Conservation (phyloP, 2,329 filamentous ascomycete species). For the Plectosphaerella plurivora region DNA sequence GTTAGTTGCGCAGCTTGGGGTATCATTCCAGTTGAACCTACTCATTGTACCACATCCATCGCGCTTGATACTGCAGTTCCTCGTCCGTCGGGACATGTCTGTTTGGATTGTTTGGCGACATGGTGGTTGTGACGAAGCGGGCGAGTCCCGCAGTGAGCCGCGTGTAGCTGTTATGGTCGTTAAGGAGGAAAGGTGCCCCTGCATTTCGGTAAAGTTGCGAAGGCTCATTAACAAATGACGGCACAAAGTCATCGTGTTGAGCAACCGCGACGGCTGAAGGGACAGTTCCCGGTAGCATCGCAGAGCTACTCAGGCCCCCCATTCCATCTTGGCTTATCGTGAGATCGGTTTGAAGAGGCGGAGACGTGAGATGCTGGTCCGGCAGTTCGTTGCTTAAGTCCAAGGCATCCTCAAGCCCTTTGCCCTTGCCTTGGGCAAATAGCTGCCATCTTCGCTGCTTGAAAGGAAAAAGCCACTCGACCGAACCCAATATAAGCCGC, state of each 20-base stretch:
- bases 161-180: slow-evolving; percentile 19
- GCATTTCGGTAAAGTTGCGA: not conserved
- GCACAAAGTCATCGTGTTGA: not conserved
- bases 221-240: not conserved
- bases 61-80: slow-evolving; percentile 26
- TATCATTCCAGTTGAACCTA: slow-evolving; percentile 5
- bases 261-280: not conserved
- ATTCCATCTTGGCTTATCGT: not conserved
- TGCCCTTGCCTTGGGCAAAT: not conserved
- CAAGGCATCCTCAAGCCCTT: not conserved
- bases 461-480: slow-evolving; percentile 1
- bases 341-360: not conserved
- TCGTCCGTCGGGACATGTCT: slow-evolving; percentile 26
- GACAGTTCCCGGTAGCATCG: not conserved
- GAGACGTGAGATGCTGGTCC: not conserved
- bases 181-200: slow-evolving; percentile 10
- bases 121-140: slow-evolving; percentile 19
- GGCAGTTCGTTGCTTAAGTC: not conserved
- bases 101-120: slow-evolving; percentile 23
- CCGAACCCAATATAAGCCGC: slow-evolving; percentile 3
- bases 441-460: not conserved
- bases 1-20: not conserved
- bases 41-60: slow-evolving; percentile 25
- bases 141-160: slow-evolving; percentile 15
- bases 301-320: not conserved